Base-by-base conservation (phyloP, 208 protist genomes). In the Acanthamoeba triangularis region DNA sequence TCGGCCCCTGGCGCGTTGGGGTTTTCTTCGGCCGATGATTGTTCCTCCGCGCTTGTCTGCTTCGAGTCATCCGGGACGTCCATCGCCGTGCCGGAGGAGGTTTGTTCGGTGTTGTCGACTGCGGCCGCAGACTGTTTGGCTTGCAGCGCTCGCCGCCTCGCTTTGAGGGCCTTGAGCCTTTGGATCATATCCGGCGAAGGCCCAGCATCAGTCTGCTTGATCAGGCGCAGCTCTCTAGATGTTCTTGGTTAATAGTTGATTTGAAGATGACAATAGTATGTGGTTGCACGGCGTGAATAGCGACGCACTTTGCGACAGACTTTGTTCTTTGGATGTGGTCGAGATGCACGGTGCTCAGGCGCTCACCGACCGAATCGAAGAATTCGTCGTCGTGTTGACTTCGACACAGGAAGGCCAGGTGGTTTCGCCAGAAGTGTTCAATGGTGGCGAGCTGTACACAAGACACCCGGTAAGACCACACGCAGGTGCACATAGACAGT, bases 351-450 rank as follows among this genome's bases (percentile, higher is more conserved):
- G n/a, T 5, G 28, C 49, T 44, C 28, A 88, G 52, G 49, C 63
- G 49, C 80, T 88, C 49, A 28, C n/a, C 80, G 13, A 88, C 30
- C 80, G 80, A 20, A 7, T 47, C 23, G 33, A 44, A 88, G 30
- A 65, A 88, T 13, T 18, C 80, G n/a, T 88, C 49, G 49, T 88
- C 80, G 35, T 63, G 5, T 1, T 41, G 30, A 25, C 80, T 56
- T 20, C 80, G 41, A 23, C 80, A 88, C 49, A 88, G 33, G 49
- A 88, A 88, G 23, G 49, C 37, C 30, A 88, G 49, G 4, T 54
- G 49, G 16, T 41, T 88, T 1, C 80, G 25, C 44, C 80, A 88
- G 35, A 88, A 88, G 49, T 88, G 80, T 28, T 88, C 80, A 25
- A 88, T 88, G 0, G 49, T 88, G 25, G 80, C 80, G 8, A 88